phyloP scores from a whole-genome alignment of 169 alveolate species.

The Amoebophrya sp. region DNA sequence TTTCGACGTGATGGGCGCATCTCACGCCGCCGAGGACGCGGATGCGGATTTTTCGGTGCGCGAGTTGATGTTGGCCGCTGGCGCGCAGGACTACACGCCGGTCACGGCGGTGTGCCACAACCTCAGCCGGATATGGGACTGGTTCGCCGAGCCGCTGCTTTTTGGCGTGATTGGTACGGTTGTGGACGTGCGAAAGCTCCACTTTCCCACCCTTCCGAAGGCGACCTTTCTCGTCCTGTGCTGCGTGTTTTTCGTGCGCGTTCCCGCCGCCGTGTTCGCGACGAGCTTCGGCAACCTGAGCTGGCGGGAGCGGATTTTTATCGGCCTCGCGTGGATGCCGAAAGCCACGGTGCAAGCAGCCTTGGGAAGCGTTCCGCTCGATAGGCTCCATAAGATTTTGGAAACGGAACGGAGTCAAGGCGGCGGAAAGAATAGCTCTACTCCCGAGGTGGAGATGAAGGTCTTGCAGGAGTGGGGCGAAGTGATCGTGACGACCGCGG shows the following conservation, averaged over 20 bases:
- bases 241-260: constrained; percentile 9
- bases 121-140: not conserved
- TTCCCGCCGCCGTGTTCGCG: not conserved
- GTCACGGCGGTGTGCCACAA: not conserved
- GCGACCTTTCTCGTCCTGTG: not conserved
- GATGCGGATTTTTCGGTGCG: not conserved
- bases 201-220: not conserved
- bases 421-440: too few relatives aligned
- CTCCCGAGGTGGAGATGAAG: too few relatives aligned
- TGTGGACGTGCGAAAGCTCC: not conserved
- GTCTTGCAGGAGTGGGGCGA: not conserved
- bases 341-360: constrained; percentile 22
- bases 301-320: not conserved
- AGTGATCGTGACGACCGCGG: not conserved
- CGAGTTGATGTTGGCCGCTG: not conserved
- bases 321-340: constrained; percentile 3
- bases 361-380: not conserved
- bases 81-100: not conserved
- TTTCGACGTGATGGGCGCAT: not conserved
- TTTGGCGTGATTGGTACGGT: not conserved
- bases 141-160: not conserved
- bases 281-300: not conserved
- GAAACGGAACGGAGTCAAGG: too few relatives aligned
- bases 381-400: not conserved
- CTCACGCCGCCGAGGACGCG: not conserved